Conservation (phyloP, 1,284 basidiomycete species). For the Ganoderma leucocontextum region DNA sequence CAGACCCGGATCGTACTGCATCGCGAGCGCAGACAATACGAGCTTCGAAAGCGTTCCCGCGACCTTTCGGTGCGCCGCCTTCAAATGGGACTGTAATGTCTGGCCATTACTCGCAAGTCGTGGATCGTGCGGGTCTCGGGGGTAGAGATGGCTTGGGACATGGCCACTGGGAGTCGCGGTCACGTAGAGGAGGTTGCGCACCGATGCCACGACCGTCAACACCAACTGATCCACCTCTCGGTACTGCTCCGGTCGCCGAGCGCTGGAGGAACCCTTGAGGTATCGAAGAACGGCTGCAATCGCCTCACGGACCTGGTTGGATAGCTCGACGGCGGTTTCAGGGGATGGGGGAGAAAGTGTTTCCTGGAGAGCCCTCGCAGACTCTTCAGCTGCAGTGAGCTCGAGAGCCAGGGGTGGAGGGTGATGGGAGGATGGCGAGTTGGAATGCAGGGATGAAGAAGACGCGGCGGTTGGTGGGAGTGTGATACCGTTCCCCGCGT, state of each 20-base stretch:
- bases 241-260: constrained; percentile 60
- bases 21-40: constrained; percentile 78
- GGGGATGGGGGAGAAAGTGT: constrained; percentile 63
- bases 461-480: constrained; percentile 11
- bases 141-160: constrained; percentile 64
- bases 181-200: constrained; percentile 79
- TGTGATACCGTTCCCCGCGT: constrained; percentile 25
- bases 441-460: constrained; percentile 22
- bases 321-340: constrained; percentile 66
- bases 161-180: constrained; percentile 70
- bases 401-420: constrained; percentile 41
- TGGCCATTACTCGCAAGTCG: constrained; percentile 55
- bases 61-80: constrained; percentile 79
- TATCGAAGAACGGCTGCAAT: constrained; percentile 73
- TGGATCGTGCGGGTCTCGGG: constrained; percentile 55
- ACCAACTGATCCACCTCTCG: constrained; percentile 69
- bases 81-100: constrained; percentile 61
- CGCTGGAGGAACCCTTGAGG: constrained; percentile 52
- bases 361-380: constrained; percentile 72
- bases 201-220: constrained; percentile 69
- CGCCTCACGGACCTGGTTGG: constrained; percentile 62
- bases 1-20: constrained; percentile 77
- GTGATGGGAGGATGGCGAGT: neutral
- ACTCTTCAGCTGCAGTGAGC: constrained; percentile 71
- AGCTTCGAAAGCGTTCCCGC: constrained; percentile 81